Percentiles rank a stretch among this genome's conserved stretches.
phyloP scores from a whole-genome alignment of 2,329 filamentous ascomycete genomes.

The Coniochaeta prunicola region DNA sequence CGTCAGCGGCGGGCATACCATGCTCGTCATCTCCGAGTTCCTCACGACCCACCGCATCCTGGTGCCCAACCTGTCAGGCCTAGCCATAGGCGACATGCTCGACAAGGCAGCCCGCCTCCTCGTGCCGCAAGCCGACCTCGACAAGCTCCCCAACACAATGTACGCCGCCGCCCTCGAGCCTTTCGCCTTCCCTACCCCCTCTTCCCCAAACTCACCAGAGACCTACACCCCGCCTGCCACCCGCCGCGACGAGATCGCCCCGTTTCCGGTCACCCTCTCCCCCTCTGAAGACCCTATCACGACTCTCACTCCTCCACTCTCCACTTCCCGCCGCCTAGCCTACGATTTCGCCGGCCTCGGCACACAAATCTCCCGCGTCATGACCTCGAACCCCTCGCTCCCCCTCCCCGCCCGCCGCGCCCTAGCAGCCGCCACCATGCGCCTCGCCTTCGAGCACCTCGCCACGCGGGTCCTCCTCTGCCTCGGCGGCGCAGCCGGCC shows the following conservation, averaged over 20 bases:
- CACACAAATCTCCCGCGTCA: slow-evolving; percentile 30
- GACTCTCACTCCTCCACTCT: slow-evolving; percentile 58
- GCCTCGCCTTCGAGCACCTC: slow-evolving; percentile 80
- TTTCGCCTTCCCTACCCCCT: slow-evolving; percentile 62
- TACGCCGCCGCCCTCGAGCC: slow-evolving; percentile 74
- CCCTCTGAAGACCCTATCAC: not conserved
- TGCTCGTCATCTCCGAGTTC: slow-evolving; percentile 67
- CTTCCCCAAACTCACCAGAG: slow-evolving; percentile 27
- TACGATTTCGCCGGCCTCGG: slow-evolving; percentile 73
- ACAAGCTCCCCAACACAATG: slow-evolving; percentile 51
- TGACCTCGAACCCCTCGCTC: not conserved
- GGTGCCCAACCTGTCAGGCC: slow-evolving; percentile 60
- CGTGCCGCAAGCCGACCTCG: slow-evolving; percentile 54
- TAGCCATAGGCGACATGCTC: slow-evolving; percentile 82
- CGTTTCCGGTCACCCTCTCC: slow-evolving; percentile 46
- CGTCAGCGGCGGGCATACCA: slow-evolving; percentile 86
- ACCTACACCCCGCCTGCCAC: slow-evolving; percentile 50
- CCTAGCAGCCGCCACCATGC: slow-evolving; percentile 69
- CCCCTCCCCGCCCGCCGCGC: slow-evolving; percentile 47
- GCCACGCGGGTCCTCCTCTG: slow-evolving; percentile 61
- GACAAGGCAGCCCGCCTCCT: slow-evolving; percentile 80
- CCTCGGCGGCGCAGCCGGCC: not conserved
- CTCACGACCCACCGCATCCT: slow-evolving; percentile 67
- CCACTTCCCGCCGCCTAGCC: slow-evolving; percentile 40
- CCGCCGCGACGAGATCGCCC: slow-evolving; percentile 50